A percentile compares a stretch with the other conserved stretches of the same genome.
Conservation (phyloP, 2,329 filamentous ascomycete genomes). For the Aspergillus sp. region DNA sequence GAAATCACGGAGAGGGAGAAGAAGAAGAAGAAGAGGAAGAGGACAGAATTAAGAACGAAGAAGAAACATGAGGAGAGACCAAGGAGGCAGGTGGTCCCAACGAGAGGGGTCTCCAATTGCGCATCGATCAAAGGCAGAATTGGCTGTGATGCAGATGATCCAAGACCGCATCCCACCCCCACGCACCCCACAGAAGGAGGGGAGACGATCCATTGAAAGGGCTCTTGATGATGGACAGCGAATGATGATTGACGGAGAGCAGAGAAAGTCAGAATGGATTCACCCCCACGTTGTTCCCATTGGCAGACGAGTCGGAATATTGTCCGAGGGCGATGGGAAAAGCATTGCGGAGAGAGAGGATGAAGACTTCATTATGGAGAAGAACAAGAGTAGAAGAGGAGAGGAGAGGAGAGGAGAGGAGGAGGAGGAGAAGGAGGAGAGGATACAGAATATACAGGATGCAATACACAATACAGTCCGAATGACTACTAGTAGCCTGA, state of each 20-base stretch:
- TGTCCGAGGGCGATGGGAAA: slow-evolving; percentile 6
- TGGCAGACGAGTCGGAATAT: neutral
- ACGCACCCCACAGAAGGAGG: slow-evolving; percentile 14
- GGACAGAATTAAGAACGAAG: neutral
- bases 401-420: neutral
- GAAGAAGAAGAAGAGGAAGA: neutral
- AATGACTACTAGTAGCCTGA: neutral
- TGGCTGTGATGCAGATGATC: neutral
- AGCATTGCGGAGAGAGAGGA: neutral
- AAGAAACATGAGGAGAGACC: slow-evolving; percentile 4
- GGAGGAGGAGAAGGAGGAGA: neutral
- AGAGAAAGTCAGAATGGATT: neutral
- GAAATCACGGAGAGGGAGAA: neutral
- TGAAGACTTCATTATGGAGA: neutral
- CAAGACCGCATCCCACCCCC: slow-evolving; percentile 5
- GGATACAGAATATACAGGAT: neutral
- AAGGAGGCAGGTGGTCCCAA: slow-evolving; percentile 2
- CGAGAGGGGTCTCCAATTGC: slow-evolving; percentile 3
- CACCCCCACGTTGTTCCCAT: neutral
- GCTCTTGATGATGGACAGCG: neutral
- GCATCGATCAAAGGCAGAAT: neutral
- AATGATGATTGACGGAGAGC: neutral
- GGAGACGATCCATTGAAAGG: slow-evolving; percentile 1
- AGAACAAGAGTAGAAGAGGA: neutral
- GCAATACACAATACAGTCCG: neutral